These are phyloP conservation scores for Flammula alnicola DNA, from an alignment of 1,284 basidiomycete species.

Conservation along the genomic window DNA sequence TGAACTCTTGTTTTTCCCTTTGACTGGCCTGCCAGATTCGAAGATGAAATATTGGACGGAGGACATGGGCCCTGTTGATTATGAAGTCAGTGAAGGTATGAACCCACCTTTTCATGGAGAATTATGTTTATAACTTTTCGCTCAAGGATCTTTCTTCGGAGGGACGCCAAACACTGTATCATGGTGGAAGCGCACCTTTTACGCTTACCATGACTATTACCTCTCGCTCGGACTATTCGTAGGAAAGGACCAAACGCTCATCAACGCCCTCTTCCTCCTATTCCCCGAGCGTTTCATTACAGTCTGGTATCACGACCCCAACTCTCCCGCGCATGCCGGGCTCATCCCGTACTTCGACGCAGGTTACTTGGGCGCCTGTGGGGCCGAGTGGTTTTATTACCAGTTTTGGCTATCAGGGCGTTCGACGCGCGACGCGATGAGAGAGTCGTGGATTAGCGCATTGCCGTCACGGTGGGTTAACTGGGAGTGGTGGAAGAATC, in stretches of 20 bases:
- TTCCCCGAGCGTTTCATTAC: slow-evolving; percentile 50
- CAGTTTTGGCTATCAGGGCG: slow-evolving; percentile 49
- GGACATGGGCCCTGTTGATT: slow-evolving; percentile 50
- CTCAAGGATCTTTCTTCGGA: slow-evolving; percentile 54
- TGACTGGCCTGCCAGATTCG: slow-evolving; percentile 36
- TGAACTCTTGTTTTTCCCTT: slow-evolving; percentile 51
- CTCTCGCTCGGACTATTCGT: slow-evolving; percentile 48
- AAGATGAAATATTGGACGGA: slow-evolving; percentile 45
- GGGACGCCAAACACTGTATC: slow-evolving; percentile 44
- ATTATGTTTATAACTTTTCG: background rate
- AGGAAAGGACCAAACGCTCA: slow-evolving; percentile 57
- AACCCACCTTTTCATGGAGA: background rate
- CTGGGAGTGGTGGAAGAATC: slow-evolving; percentile 33
- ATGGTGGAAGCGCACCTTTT: slow-evolving; percentile 51
- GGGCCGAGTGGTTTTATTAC: slow-evolving; percentile 51
- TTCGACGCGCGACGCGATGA: slow-evolving; percentile 35
- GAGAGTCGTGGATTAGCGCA: slow-evolving; percentile 21
- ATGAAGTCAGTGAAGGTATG: slow-evolving; percentile 51
- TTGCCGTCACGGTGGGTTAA: slow-evolving; percentile 23
- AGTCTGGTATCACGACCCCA: slow-evolving; percentile 35
- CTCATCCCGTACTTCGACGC: slow-evolving; percentile 19
- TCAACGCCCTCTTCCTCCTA: slow-evolving; percentile 54
- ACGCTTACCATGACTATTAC: slow-evolving; percentile 54
- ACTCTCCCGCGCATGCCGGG: slow-evolving; percentile 19
- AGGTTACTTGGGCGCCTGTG: slow-evolving; percentile 38